Base-by-base conservation (phyloP, 345 rosid species). In the Turnera subulata region DNA sequence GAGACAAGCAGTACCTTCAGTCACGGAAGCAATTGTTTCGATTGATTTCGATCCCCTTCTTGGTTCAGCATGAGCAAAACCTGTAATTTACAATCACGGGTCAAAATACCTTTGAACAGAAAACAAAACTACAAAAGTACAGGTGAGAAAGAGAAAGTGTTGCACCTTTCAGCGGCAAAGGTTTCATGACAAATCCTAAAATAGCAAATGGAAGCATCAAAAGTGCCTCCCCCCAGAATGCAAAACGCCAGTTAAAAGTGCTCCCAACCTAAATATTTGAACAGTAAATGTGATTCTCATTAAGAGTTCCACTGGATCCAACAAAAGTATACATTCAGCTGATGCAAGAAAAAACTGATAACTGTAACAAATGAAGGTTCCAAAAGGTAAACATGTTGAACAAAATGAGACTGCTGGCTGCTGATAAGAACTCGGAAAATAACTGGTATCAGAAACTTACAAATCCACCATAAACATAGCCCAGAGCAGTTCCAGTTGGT, bases 191-290 rank as follows among this genome's bases (percentile, higher is more conserved):
- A 54, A 67, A 67, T 45, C 71, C 71, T 11, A 67, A 53, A 53
- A 67, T 47, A 46, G 64, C 65, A 59, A 67, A 67, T 17, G 71
- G 71, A 44, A 67, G 64, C 71, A 67, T 67, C 65, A 67, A 26
- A 37, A 67, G 19, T 23, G 71, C 47, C 65, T 67, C 71, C 18
- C 46, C 39, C 61, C 64, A 67, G 46, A 67, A 67, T 19, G 71
- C 71, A 45, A 32, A 67, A 23, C 71, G 65, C 71, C 71, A 67
- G 43, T 53, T 53, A 39, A 59, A 37, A 59, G 46, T 12, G 23
- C 16, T 53, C 16, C 71, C 71, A 15, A 67, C 71, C 71, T 67
- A 42, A 17, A 52, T 4, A 6, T 51, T 13, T 25, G 33, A 11
- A 46, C 47, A 37, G 35, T n/a, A 35, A 2, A 50, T 38, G 9